phyloP scores from a whole-genome alignment of 345 rosid species.

The Conringia planisiliqua region DNA sequence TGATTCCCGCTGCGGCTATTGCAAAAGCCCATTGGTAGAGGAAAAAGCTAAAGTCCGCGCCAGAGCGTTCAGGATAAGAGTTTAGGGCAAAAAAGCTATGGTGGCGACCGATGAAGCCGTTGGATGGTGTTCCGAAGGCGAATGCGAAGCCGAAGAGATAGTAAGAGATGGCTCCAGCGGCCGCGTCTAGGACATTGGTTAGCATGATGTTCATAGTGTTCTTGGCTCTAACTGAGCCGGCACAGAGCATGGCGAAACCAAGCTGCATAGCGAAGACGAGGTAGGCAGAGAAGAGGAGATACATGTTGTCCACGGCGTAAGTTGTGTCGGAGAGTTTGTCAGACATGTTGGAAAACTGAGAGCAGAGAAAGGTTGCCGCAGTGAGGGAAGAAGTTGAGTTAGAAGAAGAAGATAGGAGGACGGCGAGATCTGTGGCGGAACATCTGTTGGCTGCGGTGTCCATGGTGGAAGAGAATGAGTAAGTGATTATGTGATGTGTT shows the following conservation, averaged over 20 bases:
- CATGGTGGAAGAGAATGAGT: slow-evolving; percentile 7
- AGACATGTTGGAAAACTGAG: slow-evolving; percentile 37
- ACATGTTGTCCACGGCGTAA: slow-evolving; percentile 60
- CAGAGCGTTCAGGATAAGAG: slow-evolving; percentile 25
- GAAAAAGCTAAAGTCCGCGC: slow-evolving; percentile 54
- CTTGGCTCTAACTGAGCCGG: slow-evolving; percentile 76
- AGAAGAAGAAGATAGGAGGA: slow-evolving; percentile 27
- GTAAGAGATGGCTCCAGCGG: slow-evolving; percentile 66
- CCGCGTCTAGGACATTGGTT: slow-evolving; percentile 73
- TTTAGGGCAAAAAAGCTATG: slow-evolving; percentile 46
- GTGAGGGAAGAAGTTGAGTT: slow-evolving; percentile 21
- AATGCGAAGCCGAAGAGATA: slow-evolving; percentile 76
- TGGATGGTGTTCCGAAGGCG: slow-evolving; percentile 73
- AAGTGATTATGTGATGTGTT: not conserved
- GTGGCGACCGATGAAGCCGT: slow-evolving; percentile 67
- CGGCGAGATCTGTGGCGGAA: slow-evolving; percentile 39
- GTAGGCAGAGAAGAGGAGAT: slow-evolving; percentile 81
- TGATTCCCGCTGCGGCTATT: slow-evolving; percentile 75
- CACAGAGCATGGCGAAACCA: slow-evolving; percentile 86
- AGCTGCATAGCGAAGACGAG: slow-evolving; percentile 81
- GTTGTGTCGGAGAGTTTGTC: slow-evolving; percentile 42
- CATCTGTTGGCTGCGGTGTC: slow-evolving; percentile 31
- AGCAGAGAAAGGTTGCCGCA: slow-evolving; percentile 51
- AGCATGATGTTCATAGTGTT: slow-evolving; percentile 89
- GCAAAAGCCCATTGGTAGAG: slow-evolving; percentile 85